Evolutionary conservation across 257 asterid genomes (phyloP), one percentile per base, ranked within the genome.

Genomic region (Solanum sitiens): DNA sequence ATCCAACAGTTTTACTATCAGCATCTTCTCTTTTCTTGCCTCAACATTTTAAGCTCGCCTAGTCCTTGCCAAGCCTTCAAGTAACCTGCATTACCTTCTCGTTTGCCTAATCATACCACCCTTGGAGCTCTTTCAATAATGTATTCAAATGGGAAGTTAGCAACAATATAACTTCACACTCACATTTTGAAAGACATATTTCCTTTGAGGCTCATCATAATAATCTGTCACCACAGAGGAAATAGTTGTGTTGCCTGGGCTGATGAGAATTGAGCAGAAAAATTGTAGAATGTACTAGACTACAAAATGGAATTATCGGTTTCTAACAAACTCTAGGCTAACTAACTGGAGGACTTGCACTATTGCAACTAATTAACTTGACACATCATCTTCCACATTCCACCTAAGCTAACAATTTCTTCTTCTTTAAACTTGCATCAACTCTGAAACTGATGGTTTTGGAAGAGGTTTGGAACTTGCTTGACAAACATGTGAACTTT

Each of bases 51-150:
- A 94, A 95, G 73, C 91, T 94, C 98, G 3, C 85, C 91, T 89
- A 85, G 76, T 94, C 95, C 91, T 94, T 94, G 37, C 91, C 88
- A 21, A 95, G 96, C 91, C 92, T 93, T 65, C 88, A 86, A 76
- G 98, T 92, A 65, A 94, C 96, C 90, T 93, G 94, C 98, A 91
- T 94, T 63, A 95, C 91, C 91, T 95, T 95, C 90, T 93, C 93
- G 20, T 89, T 93, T 3, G 95, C 94, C 98, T 98, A 95, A 40
- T 93, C 93, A 18, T 82, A 89, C 98, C 96, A 95, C 76, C 87
- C 89, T 80, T 87, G 89, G 86, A 95, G 83, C 87, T 94, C 95
- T 63, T 90, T 92, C 90, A 91, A 92, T 25, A 92, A 85, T 27
- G 86, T 90, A 89, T 91, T 85, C 89, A 90, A 87, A 61, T 87